Conservation (phyloP, 2,329 filamentous ascomycete species). For the Pseudogymnoascus sp. region DNA sequence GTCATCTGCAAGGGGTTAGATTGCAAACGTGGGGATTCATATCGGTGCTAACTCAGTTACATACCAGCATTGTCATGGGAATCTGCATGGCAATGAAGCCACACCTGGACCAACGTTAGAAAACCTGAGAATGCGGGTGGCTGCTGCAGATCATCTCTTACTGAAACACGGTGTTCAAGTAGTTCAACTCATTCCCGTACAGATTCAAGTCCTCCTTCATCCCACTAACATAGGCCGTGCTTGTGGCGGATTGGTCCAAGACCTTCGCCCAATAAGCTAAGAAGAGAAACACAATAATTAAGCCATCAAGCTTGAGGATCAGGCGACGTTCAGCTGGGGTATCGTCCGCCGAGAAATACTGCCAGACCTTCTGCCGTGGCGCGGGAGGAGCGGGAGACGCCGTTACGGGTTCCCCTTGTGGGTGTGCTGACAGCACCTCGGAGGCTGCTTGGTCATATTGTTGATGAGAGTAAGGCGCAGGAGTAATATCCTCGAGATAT, state of each 20-base stretch:
- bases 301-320: slow-evolving; percentile 14
- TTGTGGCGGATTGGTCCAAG: slow-evolving; percentile 29
- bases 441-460: neutral
- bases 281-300: slow-evolving; percentile 14
- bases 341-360: slow-evolving; percentile 13
- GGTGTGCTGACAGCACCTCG: neutral
- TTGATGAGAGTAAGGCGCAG: neutral
- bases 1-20: slow-evolving; percentile 8
- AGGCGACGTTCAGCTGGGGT: slow-evolving; percentile 10
- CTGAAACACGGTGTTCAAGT: slow-evolving; percentile 15
- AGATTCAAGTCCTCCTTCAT: slow-evolving; percentile 40
- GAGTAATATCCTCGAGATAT: neutral
- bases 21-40: neutral
- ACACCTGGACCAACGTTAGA: neutral
- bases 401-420: neutral
- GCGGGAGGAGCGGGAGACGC: neutral
- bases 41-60: neutral
- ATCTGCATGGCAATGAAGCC: slow-evolving; percentile 12
- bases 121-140: too few relatives aligned
- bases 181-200: slow-evolving; percentile 29
- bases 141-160: neutral
- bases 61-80: slow-evolving; percentile 9
- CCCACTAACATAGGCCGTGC: slow-evolving; percentile 37
- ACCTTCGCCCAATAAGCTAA: slow-evolving; percentile 14
- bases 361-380: neutral